Evolutionary conservation across 1,284 basidiomycete genomes (phyloP).

Genomic region (Spongispora temasekensis): DNA sequence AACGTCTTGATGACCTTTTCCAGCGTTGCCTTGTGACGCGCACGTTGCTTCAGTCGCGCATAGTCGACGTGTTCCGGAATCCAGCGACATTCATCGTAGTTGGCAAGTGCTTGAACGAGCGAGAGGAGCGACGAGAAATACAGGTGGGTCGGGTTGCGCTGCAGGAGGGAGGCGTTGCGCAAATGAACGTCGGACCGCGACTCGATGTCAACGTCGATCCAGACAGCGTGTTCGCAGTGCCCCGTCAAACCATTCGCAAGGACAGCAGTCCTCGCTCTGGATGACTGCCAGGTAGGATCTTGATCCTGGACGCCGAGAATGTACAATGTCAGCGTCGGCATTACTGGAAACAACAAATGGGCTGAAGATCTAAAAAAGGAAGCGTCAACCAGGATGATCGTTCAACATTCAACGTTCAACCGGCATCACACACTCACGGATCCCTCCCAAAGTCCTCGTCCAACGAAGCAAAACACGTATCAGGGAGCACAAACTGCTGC

Average conservation of each 20-base stretch:
- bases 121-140: conserved; percentile 55
- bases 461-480: conserved; percentile 38
- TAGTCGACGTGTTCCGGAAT: conserved; percentile 51
- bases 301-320: conserved; percentile 37
- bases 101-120: conserved; percentile 49
- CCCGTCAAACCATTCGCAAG: neutral
- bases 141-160: conserved; percentile 46
- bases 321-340: conserved; percentile 52
- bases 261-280: neutral
- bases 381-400: neutral
- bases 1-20: conserved; percentile 59
- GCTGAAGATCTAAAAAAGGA: conserved; percentile 39
- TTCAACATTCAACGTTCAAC: neutral
- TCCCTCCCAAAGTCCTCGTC: conserved; percentile 35
- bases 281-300: neutral
- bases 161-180: conserved; percentile 56
- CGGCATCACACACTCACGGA: conserved; percentile 17
- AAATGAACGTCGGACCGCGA: conserved; percentile 52
- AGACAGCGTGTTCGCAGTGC: conserved; percentile 13
- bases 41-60: conserved; percentile 52
- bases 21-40: conserved; percentile 52
- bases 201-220: conserved; percentile 50
- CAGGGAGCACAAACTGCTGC: conserved; percentile 39
- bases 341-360: conserved; percentile 55
- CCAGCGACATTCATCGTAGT: conserved; percentile 54